Evolutionary conservation across 805 yeast species (phyloP).

Genomic region (Kodamaea nitidulidarum): DNA sequence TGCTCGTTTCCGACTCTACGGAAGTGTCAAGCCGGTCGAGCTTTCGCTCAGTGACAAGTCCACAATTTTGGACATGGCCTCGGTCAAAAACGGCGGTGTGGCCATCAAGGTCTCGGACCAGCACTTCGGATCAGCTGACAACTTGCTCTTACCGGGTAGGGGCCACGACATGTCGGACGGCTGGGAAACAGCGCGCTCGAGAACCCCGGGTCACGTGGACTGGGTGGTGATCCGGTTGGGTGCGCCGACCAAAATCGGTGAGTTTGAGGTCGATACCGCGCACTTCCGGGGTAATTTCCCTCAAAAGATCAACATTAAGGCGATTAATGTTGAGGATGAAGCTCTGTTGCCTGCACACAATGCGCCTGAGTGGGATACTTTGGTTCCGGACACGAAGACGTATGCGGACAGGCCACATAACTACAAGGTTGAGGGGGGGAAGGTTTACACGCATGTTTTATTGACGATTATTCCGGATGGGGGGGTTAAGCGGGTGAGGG

Average conservation of each 20-base stretch:
- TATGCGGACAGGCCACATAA: constrained; percentile 81
- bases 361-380: constrained; percentile 51
- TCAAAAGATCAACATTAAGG: constrained; percentile 70
- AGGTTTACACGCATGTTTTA: constrained; percentile 62
- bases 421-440: constrained; percentile 33
- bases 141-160: constrained; percentile 85
- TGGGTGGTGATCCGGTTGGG: constrained; percentile 89
- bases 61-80: constrained; percentile 61
- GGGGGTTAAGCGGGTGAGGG: constrained; percentile 88
- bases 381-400: constrained; percentile 70
- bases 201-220: constrained; percentile 79
- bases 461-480: constrained; percentile 92
- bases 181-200: constrained; percentile 93
- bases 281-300: constrained; percentile 95
- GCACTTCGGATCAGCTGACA: constrained; percentile 91
- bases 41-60: constrained; percentile 2
- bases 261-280: constrained; percentile 82
- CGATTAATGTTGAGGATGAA: constrained; percentile 32
- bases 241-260: constrained; percentile 50
- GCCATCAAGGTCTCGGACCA: constrained; percentile 82
- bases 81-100: constrained; percentile 84
- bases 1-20: constrained; percentile 89
- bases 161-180: constrained; percentile 98
- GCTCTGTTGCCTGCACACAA: constrained; percentile 39
- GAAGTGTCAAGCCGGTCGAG: constrained; percentile 62